Evolutionary conservation across 129 eudicot genomes (phyloP).

Genomic region (Pseudognaphalium luteoalbum): DNA sequence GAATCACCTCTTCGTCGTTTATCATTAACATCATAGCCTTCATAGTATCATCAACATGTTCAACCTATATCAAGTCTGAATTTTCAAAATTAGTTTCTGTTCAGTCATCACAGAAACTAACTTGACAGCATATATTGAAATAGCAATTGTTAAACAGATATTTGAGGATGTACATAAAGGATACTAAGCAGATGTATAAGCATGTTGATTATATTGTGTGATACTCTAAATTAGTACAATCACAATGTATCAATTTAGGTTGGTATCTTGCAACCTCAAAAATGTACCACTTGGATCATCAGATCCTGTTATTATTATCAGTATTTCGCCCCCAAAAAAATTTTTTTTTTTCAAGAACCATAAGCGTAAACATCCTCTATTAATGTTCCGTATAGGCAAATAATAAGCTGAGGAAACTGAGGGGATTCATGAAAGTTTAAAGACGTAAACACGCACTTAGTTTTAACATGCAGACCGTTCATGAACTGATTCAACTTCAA

Average conservation of each 20-base stretch:
- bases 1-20: conserved; percentile 69
- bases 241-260: not conserved
- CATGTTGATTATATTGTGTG: not conserved
- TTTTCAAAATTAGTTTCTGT: not conserved
- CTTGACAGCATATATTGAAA: not conserved
- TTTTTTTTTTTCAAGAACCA: too few relatives aligned
- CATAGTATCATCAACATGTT: conserved; percentile 69
- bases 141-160: not conserved
- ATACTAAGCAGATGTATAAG: not conserved
- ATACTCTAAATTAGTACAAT: not conserved
- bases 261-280: too few relatives aligned
- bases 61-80: conserved; percentile 46
- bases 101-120: not conserved
- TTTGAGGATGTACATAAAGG: conserved; percentile 1
- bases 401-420: not conserved
- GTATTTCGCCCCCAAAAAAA: too few relatives aligned
- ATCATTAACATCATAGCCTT: conserved; percentile 59
- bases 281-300: too few relatives aligned
- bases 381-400: not conserved
- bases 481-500: not conserved
- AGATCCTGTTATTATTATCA: too few relatives aligned
- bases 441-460: not conserved
- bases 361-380: not conserved
- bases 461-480: not conserved
- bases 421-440: not conserved